Base-by-base conservation (phyloP, 2,329 filamentous ascomycete species). In the Tetracladium maxilliforme region DNA sequence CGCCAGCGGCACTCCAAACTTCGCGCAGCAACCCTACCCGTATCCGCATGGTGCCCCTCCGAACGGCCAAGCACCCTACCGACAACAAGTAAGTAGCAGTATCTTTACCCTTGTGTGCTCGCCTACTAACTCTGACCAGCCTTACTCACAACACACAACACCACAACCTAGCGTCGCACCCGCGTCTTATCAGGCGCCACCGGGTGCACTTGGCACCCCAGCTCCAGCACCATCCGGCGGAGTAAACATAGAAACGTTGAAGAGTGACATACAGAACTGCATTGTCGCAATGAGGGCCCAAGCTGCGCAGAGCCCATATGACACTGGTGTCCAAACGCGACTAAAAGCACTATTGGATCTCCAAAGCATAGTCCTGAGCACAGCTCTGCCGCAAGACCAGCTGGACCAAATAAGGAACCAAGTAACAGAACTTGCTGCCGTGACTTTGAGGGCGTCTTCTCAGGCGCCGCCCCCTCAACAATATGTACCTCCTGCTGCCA, bases 281-380 rank as follows among this genome's bases (percentile, higher is more conserved):
- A 82, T 93, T 47, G 53, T 64, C 42, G 68, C 68, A 38, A 74
- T 77, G 36, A 76, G 76, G 54, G 62, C 64, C 37, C 76, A 84
- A 43, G 78, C 82, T 54, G 73, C 76, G 36, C 69, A 69, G 36
- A 82, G 74, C 47, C 77, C 78, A 32, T 69, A 75, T 59, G 80
- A 93, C 58, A 54, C 63, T 51, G 69, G 71, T 52, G 64, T 82
- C 45, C 76, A 82, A 47, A 75, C 70, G 44, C 81, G 79, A 53
- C 59, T 93, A 44, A 80, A 82, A 54, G 83, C 84, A 34, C 68
- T 94, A 39, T 59, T 86, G 51, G 81, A 90, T 50, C 66, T 95
- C 35, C 82, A 92, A 56, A 71, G 64, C 38, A 69, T 87, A 37
- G 59, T 94, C 44, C 72, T 80, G 48, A 75, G 64, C 39, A 78